These are phyloP conservation scores for Penicillium sp. DNA, from an alignment of 2,329 filamentous ascomycete species.

Conservation along the genomic window DNA sequence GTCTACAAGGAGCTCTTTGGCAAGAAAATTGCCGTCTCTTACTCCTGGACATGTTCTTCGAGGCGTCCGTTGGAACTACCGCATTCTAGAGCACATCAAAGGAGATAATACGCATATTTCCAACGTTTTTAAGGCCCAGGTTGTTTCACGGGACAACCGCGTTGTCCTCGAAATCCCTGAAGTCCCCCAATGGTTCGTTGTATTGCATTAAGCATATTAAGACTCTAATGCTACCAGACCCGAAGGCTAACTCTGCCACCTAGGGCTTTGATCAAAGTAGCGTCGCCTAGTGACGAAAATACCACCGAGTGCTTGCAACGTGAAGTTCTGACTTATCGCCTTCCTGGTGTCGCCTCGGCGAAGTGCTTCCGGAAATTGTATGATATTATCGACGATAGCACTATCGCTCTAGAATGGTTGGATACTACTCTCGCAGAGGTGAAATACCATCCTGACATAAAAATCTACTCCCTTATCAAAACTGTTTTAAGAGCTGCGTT, in stretches of 20 bases:
- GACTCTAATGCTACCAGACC: background rate
- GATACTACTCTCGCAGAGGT: background rate
- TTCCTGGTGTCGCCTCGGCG: background rate
- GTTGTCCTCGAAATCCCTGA: background rate
- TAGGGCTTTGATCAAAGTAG: background rate
- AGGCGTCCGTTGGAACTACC: background rate
- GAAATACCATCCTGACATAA: background rate
- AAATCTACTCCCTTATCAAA: background rate
- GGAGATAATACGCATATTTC: background rate
- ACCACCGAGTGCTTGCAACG: background rate
- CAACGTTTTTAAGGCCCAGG: background rate
- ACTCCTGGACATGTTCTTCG: background rate
- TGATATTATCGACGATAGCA: background rate
- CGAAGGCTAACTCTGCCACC: background rate
- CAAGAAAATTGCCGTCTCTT: background rate
- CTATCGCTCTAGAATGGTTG: background rate
- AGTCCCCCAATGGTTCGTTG: background rate
- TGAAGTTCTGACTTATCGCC: background rate
- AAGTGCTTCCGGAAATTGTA: background rate
- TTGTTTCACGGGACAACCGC: background rate
- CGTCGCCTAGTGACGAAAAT: background rate
- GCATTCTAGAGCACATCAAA: background rate
- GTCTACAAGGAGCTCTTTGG: too few relatives aligned
- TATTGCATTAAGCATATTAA: background rate
- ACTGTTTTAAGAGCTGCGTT: background rate